A percentile compares a stretch with the other conserved stretches of the same genome.
phyloP scores from a whole-genome alignment of 495 filamentous ascomycete genomes.

The Daldinia concentrica region DNA sequence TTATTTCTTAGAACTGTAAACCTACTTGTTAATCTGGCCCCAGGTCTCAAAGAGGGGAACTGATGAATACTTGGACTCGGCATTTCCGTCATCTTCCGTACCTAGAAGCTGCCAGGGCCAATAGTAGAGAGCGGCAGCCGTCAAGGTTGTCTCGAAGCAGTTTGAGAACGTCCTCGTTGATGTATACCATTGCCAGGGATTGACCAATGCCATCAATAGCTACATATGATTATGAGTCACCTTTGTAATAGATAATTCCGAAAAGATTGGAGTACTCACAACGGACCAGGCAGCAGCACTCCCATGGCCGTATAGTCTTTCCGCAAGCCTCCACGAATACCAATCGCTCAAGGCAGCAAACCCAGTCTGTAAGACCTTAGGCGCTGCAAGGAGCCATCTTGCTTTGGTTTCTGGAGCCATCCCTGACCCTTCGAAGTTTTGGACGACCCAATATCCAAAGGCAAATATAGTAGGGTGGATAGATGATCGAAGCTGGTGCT shows the following conservation, averaged over 20 bases:
- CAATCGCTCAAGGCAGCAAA: constrained; percentile 84
- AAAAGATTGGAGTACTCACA: constrained; percentile 57
- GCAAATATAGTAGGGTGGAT: constrained; percentile 89
- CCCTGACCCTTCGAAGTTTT: constrained; percentile 47
- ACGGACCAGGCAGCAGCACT: constrained; percentile 73
- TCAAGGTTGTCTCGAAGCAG: constrained; percentile 88
- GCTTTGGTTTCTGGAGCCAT: constrained; percentile 37
- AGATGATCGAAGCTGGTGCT: constrained; percentile 88
- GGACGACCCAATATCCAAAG: constrained; percentile 70
- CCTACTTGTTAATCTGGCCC: constrained; percentile 48
- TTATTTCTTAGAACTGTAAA: neutral
- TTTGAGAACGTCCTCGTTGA: constrained; percentile 94
- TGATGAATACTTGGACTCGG: constrained; percentile 41
- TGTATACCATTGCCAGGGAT: constrained; percentile 97
- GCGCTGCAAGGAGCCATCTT: constrained; percentile 68
- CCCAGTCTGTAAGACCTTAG: constrained; percentile 78
- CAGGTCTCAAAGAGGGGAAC: constrained; percentile 34
- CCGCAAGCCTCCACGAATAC: constrained; percentile 87
- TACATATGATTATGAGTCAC: constrained; percentile 41
- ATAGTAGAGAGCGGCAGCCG: constrained; percentile 76
- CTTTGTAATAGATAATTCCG: neutral
- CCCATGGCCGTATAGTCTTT: constrained; percentile 72
- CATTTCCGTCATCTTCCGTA: constrained; percentile 45
- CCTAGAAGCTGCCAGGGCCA: constrained; percentile 82
- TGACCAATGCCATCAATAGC: constrained; percentile 77